Percentiles rank a stretch among this genome's conserved stretches.
These are phyloP conservation scores for Phytopythium oedochilum DNA, from an alignment of 352 stramenopile species.

Conservation along the genomic window DNA sequence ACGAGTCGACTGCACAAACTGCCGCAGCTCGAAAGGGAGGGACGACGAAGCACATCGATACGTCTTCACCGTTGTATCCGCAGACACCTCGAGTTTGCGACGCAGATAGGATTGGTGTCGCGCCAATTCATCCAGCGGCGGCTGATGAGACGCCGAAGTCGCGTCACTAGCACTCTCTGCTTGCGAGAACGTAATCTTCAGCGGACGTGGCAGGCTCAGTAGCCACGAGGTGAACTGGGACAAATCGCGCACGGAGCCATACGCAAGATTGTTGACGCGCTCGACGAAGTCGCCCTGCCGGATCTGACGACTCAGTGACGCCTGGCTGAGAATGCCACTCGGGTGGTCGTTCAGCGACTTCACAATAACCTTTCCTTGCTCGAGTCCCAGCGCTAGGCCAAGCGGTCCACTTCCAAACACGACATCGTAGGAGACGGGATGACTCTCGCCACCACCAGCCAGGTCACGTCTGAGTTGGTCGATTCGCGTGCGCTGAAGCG, in stretches of 20 bases:
- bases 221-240: constrained; percentile 79
- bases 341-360: constrained; percentile 76
- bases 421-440: constrained; percentile 44
- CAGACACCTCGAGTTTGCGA: constrained; percentile 6
- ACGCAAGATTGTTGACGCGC: constrained; percentile 56
- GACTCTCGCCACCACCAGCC: constrained; percentile 6
- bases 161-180: constrained; percentile 9
- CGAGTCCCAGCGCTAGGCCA: constrained; percentile 67
- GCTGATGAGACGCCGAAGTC: constrained; percentile 5
- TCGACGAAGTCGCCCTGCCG: constrained; percentile 69
- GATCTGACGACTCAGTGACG: constrained; percentile 59
- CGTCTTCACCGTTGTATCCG: constrained; percentile 22
- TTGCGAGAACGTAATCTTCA: constrained; percentile 63
- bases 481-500: constrained; percentile 23
- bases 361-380: constrained; percentile 60
- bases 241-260: constrained; percentile 61
- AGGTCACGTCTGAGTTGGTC: constrained; percentile 20
- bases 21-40: constrained; percentile 33
- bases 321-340: constrained; percentile 62
- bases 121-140: constrained; percentile 19
- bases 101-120: constrained; percentile 14
- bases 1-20: constrained; percentile 28
- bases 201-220: constrained; percentile 54
- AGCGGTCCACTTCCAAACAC: constrained; percentile 65
- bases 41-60: constrained; percentile 27